Conservation (phyloP, 495 filamentous ascomycete species). For the Aspergillus taichungensis region DNA sequence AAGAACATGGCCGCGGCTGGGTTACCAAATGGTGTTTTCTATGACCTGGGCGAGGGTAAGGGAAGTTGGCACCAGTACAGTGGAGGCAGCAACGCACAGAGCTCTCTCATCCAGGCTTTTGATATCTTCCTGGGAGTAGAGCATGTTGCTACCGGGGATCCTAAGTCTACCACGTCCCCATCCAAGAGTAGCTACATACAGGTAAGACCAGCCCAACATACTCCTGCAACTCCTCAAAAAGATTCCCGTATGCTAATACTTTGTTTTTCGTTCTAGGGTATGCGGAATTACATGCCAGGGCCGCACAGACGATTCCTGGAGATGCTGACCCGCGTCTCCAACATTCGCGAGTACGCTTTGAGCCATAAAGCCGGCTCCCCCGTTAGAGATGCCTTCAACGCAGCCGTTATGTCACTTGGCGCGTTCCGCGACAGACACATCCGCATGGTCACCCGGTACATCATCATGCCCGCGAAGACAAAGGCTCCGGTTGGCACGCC, state of each 20-base stretch:
- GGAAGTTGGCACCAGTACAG: conserved; percentile 67
- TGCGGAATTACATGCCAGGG: conserved; percentile 95
- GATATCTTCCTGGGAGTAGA: conserved; percentile 83
- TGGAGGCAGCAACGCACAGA: conserved; percentile 91
- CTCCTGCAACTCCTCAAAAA: background rate
- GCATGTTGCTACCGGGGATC: conserved; percentile 77
- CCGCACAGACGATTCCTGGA: conserved; percentile 81
- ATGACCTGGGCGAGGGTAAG: conserved; percentile 65
- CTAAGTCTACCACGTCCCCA: conserved; percentile 22
- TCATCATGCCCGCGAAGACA: conserved; percentile 51
- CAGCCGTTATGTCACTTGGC: conserved; percentile 72
- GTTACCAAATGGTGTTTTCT: conserved; percentile 76
- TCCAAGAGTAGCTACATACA: conserved; percentile 22
- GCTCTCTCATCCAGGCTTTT: conserved; percentile 86
- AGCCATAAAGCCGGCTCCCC: conserved; percentile 45
- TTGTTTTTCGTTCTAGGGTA: conserved; percentile 46
- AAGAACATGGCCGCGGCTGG: conserved; percentile 96
- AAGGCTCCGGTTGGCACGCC: conserved; percentile 7
- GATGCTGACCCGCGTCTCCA: conserved; percentile 62
- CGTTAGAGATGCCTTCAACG: conserved; percentile 74
- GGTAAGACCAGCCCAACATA: conserved; percentile 11
- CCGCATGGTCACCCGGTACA: conserved; percentile 88
- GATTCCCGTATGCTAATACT: background rate
- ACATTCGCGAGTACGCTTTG: conserved; percentile 75
- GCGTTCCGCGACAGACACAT: conserved; percentile 85